A percentile compares a stretch with the other conserved stretches of the same genome.
Conservation (phyloP, 2,329 filamentous ascomycete species). For the Trichophyton rubrum region DNA sequence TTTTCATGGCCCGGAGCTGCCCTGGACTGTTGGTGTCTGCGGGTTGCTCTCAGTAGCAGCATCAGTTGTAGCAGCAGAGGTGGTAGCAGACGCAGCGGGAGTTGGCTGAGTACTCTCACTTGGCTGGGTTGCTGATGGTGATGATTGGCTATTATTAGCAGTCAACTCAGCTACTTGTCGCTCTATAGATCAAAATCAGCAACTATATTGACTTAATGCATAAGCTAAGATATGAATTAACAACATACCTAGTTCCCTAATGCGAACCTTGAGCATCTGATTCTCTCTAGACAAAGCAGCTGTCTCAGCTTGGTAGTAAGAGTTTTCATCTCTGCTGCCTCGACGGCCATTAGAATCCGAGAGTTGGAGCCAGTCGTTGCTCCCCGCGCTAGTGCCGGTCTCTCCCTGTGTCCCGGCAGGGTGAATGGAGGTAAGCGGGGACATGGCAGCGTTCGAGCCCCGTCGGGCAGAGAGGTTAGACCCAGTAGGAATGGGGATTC, state of each 20-base stretch:
- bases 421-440: not conserved
- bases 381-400: slow-evolving; percentile 9
- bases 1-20: not conserved
- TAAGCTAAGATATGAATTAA: not conserved
- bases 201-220: not conserved
- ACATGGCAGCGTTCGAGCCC: not conserved
- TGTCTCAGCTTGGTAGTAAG: slow-evolving; percentile 38
- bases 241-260: slow-evolving; percentile 35
- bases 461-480: slow-evolving; percentile 10
- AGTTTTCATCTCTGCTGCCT: slow-evolving; percentile 34
- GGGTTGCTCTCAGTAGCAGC: not conserved
- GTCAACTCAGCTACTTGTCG: not conserved
- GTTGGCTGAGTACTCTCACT: not conserved
- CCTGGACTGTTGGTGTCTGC: not conserved
- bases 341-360: slow-evolving; percentile 20
- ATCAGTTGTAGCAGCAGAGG: not conserved
- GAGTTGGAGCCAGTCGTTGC: slow-evolving; percentile 1
- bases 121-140: not conserved
- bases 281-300: slow-evolving; percentile 37
- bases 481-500: slow-evolving; percentile 26
- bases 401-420: slow-evolving; percentile 10
- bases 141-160: not conserved
- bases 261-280: slow-evolving; percentile 36
- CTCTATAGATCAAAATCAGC: not conserved
- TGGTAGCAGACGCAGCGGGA: not conserved